Evolutionary conservation across 805 yeast genomes (phyloP), one percentile per base, ranked within the genome.

Genomic region (Myxozyma mucilagina): DNA sequence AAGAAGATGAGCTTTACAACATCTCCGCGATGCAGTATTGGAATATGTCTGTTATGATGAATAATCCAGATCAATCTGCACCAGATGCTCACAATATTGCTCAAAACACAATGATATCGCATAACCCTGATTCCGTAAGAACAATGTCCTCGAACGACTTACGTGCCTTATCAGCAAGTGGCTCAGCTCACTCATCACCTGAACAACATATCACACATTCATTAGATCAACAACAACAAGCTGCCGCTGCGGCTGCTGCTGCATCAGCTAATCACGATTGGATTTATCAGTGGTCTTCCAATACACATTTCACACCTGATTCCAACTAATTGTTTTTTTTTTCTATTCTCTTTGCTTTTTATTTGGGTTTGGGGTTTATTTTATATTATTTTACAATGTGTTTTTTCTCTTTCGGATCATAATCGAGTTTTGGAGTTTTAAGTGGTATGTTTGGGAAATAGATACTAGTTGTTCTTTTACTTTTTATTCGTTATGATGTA

Each of bases 151-250:
- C 56, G 16, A 34, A 20, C 31, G 49, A 53, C 20, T 20, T 36
- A 38, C 58, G 62, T 34, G 57, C 62, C 4, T 29, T 59, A 20
- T 59, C 62, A 7, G 61, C 53, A 42, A 52, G 57, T 32, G 62
- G 62, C 16, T 53, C 58, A n/a, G 58, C 64, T 13, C 64, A 57
- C 11, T 53, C 60, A 13, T 60, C 64, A 34, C 64, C 64, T 20
- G 64, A 60, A 35, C 62, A 59, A 29, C 59, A 45, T 10, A 32
- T 36, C 20, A 52, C 29, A 13, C 50, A 54, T 38, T 24, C 34
- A n/a, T 8, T 16, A 13, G 45, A 49, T 20, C 54, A 34, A 47
- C 53, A 57, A 16, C 42, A 41, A 2, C 56, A 38, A 39, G n/a
- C 44, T 34, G 47, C 48, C 32, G 31, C 54, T 20, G 53, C 61